Conservation (phyloP, 805 yeast genomes). For the Hanseniaspora taiwanica region DNA sequence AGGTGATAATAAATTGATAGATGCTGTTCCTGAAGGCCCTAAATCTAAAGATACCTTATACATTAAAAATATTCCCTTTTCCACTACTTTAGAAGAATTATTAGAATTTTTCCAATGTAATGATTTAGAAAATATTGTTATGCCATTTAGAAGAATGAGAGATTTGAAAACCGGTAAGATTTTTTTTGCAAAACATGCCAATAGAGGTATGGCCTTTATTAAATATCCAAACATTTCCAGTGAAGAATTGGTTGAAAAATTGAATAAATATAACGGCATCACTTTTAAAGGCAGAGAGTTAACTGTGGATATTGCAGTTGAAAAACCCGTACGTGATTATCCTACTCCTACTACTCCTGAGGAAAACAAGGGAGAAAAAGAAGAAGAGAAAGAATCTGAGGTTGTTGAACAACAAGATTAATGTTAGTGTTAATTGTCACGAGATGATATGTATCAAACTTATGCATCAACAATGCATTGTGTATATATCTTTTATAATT, state of each 20-base stretch:
- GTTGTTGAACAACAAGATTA: not conserved
- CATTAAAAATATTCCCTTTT: constrained; percentile 53
- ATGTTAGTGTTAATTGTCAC: not conserved
- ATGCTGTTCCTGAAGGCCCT: constrained; percentile 26
- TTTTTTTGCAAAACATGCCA: constrained; percentile 24
- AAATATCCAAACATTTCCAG: constrained; percentile 26
- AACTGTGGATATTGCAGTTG: constrained; percentile 57
- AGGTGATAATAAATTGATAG: constrained; percentile 24
- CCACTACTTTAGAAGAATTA: constrained; percentile 42
- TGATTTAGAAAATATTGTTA: constrained; percentile 33
- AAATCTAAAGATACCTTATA: constrained; percentile 35
- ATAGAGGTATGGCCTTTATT: constrained; percentile 50
- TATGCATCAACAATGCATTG: not conserved
- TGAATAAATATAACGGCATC: constrained; percentile 54
- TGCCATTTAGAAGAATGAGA: constrained; percentile 33
- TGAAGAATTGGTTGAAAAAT: constrained; percentile 48
- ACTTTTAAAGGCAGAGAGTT: constrained; percentile 53
- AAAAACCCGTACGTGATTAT: constrained; percentile 10
- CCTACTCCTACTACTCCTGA: constrained; percentile 6
- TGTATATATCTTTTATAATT: not conserved
- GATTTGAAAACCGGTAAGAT: constrained; percentile 22
- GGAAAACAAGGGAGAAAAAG: constrained; percentile 5
- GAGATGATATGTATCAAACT: not conserved
- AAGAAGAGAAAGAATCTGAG: not conserved
- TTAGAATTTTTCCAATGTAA: constrained; percentile 38